A percentile compares a stretch with the other conserved stretches of the same genome.
These are phyloP conservation scores for Fusarium sp. DNA, from an alignment of 2,329 filamentous ascomycete species.

Conservation along the genomic window DNA sequence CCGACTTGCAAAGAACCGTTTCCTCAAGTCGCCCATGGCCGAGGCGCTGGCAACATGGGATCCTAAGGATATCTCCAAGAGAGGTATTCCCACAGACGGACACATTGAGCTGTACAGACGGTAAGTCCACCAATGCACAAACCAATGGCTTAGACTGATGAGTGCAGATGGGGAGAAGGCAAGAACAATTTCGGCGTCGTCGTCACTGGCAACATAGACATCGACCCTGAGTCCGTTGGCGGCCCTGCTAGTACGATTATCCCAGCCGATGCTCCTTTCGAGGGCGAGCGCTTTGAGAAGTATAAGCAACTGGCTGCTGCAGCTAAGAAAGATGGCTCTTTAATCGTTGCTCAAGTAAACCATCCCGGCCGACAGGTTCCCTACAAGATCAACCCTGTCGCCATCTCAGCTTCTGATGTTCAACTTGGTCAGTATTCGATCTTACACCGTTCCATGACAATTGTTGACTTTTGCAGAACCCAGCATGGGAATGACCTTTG, in stretches of 20 bases:
- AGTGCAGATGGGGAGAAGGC: slow-evolving; percentile 56
- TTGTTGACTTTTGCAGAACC: slow-evolving; percentile 21
- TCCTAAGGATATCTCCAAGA: slow-evolving; percentile 61
- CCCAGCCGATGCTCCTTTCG: slow-evolving; percentile 62
- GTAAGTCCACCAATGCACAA: slow-evolving; percentile 59
- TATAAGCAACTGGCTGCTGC: slow-evolving; percentile 69
- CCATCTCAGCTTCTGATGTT: slow-evolving; percentile 59
- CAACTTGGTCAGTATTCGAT: slow-evolving; percentile 45
- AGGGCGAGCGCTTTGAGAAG: slow-evolving; percentile 71
- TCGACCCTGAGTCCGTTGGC: slow-evolving; percentile 71
- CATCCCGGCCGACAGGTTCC: slow-evolving; percentile 60
- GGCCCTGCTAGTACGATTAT: slow-evolving; percentile 70
- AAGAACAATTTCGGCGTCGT: slow-evolving; percentile 69
- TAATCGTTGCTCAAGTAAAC: slow-evolving; percentile 72
- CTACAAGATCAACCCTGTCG: slow-evolving; percentile 49
- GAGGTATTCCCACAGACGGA: slow-evolving; percentile 59
- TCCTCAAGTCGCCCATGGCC: slow-evolving; percentile 76
- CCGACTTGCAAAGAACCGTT: slow-evolving; percentile 70
- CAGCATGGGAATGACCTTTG: slow-evolving; percentile 53
- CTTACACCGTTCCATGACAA: too few species aligned
- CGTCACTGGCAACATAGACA: slow-evolving; percentile 74
- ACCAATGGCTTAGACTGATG: not conserved
- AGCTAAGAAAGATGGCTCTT: slow-evolving; percentile 69
- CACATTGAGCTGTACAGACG: slow-evolving; percentile 67
- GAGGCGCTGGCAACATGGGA: slow-evolving; percentile 74